Base-by-base conservation (phyloP, 208 protist genomes). In the Histomonas meleagridis region DNA sequence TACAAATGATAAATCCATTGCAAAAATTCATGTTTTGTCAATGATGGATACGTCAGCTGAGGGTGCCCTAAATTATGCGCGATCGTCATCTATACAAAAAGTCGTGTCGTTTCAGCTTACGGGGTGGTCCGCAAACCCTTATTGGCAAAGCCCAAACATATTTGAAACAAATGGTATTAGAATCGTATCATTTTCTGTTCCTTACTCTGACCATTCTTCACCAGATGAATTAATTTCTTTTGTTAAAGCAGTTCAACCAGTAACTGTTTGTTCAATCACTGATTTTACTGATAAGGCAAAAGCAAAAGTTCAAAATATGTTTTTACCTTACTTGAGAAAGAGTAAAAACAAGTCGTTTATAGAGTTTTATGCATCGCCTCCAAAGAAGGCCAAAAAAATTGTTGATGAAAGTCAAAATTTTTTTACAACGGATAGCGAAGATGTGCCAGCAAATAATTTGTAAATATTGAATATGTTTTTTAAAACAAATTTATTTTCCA, bases 201-300 rank as follows among this genome's bases (percentile, higher is more conserved):
- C 76, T 38, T 86, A 86, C 18, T 55, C 46, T 43, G 76, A 86
- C 38, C 76, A 86, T 55, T 86, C 76, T 55, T 86, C 76, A 18
- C 40, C 40, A 1, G 10, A 55, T 5, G 76, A 86, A 35, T 16
- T 86, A 1, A n/a, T 86, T n/a, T 2, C 51, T 0, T 86, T 86
- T 55, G 76, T 86, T 7, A 86, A 86, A 55, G 76, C 46, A 9
- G 26, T 38, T 40, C 32, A 21, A 55, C 76, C 76, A 32, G 23
- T 23, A 55, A 86, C 51, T 38, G 16, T 86, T 0, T 38, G 26
- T 12, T 55, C 76, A n/a, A 57, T 26, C 26, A 86, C 76, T n/a
- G n/a, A n/a, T n/a, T n/a, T n/a, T n/a, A n/a, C n/a, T n/a, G n/a
- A n/a, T n/a, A 86, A 86, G 1, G 18, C 32, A 86, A 48, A 46